Percentiles rank a stretch among this genome's conserved stretches.
Conservation (phyloP, 202 grass and related monocot genomes). For the Sporobolus alterniflorus region DNA sequence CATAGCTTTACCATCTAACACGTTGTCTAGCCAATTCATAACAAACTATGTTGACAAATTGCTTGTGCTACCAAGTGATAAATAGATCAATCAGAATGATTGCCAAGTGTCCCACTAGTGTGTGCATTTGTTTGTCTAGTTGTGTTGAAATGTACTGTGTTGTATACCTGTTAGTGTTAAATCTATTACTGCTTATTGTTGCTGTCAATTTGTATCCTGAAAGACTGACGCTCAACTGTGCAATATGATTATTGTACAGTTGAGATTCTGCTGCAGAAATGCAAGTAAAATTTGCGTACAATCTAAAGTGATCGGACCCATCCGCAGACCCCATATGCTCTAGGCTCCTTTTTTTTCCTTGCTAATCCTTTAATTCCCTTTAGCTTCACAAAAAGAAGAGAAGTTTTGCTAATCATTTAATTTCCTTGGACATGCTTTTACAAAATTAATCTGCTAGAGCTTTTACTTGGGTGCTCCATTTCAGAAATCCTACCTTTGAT, state of each 20-base stretch:
- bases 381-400: no score
- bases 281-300: no score
- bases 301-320: no score
- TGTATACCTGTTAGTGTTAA: neutral
- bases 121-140: neutral
- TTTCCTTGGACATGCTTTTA: neutral
- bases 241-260: neutral
- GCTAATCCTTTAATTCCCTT: no score
- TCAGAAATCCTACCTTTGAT: conserved; percentile 10
- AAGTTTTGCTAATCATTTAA: neutral
- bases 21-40: neutral
- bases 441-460: neutral
- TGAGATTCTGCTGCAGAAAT: neutral
- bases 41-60: neutral
- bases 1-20: neutral
- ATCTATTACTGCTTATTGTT: neutral
- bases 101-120: neutral
- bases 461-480: neutral
- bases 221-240: neutral
- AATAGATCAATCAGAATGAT: neutral
- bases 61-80: neutral
- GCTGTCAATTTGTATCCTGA: neutral
- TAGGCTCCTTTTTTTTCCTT: no score
- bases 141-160: neutral
- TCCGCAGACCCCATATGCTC: no score